Evolutionary conservation across 176 grass and related monocot species (phyloP), one percentile per base, ranked within the genome.

Genomic region (Ensete ventricosum): DNA sequence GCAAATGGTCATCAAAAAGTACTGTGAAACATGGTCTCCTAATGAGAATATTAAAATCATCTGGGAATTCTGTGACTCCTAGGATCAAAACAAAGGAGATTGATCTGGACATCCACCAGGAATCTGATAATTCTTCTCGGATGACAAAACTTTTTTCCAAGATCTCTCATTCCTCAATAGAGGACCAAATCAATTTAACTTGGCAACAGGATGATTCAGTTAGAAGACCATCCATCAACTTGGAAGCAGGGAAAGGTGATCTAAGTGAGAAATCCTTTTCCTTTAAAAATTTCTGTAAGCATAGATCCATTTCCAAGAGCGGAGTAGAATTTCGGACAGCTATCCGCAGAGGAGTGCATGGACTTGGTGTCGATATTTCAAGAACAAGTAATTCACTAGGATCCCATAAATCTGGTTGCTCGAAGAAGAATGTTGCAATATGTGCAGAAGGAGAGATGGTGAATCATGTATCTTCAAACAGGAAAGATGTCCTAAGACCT

Each of bases 271-370:
- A 67, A 73, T 60, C 74, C 55, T 64, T 73, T 67, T 54, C 79
- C 51, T 90, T 69, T 69, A 91, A 79, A 77, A 91, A 77, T 54
- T 87, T 91, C 27, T 81, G 79, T 52, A 99, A 94, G 25, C 79
- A 89, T 14, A 86, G 91, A 76, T 87, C 84, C 70, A 16, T 81
- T 6, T 72, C 80, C 64, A 94, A 85, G 85, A 87, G 71, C 72
- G 70, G 62, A 53, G 58, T 59, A 78, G 65, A 84, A 78, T 80
- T 82, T 80, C 73, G 79, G 82, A 51, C 83, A 88, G 71, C 53
- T 59, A 63, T 20, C 34, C 34, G 34, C 62, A 62, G 17, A 78
- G 77, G 58, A 73, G 14, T 78, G 50, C 75, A 65, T 59, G 75
- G 78, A 22, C 14, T 21, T 57, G 80, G 78, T 54, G 67, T 54